Conservation (phyloP, 441 rosid species). For the Gossypium davidsonii region DNA sequence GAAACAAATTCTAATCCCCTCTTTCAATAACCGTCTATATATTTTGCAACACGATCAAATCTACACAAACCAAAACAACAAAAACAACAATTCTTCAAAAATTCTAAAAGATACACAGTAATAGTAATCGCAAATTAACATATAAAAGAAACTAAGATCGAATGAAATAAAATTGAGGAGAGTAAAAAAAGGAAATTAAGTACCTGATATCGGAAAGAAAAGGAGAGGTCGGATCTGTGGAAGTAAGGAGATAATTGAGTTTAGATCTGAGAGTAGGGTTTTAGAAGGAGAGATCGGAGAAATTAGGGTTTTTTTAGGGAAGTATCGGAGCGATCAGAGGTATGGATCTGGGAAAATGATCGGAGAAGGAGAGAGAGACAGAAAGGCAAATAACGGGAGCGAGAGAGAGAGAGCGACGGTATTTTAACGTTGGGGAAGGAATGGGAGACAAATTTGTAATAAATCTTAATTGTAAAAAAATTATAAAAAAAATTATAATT, state of each 20-base stretch:
- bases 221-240: slow-evolving; percentile 22
- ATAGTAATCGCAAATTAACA: background rate
- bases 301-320: slow-evolving; percentile 5
- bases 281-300: slow-evolving; percentile 12
- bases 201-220: slow-evolving; percentile 19
- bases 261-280: slow-evolving; percentile 27
- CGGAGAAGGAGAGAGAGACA: background rate
- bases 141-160: background rate
- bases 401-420: background rate
- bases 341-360: background rate
- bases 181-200: background rate
- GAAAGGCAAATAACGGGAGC: background rate
- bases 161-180: background rate
- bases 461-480: background rate
- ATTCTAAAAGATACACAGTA: background rate
- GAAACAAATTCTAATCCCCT: slow-evolving; percentile 22
- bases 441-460: background rate
- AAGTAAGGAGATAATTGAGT: background rate
- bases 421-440: background rate
- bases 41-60: slow-evolving; percentile 11
- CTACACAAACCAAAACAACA: slow-evolving; percentile 1
- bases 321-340: background rate
- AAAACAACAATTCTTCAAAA: background rate
- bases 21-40: background rate
- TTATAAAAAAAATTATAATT: background rate